phyloP scores from a whole-genome alignment of 2,329 filamentous ascomycete genomes.

The Fusarium heterosporum region DNA sequence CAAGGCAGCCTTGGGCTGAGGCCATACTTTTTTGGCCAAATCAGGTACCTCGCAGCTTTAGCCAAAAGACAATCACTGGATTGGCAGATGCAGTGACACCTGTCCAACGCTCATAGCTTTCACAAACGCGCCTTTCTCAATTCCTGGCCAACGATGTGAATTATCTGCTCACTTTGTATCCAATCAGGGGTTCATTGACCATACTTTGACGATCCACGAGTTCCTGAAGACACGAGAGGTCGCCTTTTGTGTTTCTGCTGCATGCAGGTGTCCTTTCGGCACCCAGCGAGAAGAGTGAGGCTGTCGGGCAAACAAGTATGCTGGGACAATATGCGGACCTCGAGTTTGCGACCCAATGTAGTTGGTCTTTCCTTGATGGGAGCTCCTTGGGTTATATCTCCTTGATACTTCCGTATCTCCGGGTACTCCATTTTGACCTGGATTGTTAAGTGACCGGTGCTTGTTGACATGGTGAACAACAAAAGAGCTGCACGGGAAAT shows the following conservation, averaged over 20 bases:
- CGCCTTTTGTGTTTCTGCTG: conserved; percentile 21
- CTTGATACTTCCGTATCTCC: conserved; percentile 2
- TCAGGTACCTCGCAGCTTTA: conserved; percentile 37
- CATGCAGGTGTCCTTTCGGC: conserved; percentile 28
- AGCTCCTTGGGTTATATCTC: conserved; percentile 31
- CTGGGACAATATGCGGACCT: conserved; percentile 22
- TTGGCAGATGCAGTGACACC: conserved; percentile 41
- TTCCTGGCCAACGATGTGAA: conserved; percentile 31
- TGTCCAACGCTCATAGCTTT: conserved; percentile 35
- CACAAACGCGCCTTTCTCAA: conserved; percentile 15
- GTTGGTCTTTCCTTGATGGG: conserved; percentile 5
- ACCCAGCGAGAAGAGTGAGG: conserved; percentile 37
- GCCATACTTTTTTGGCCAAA: conserved; percentile 29
- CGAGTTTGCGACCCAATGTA: conserved; percentile 11
- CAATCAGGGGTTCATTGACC: conserved; percentile 22
- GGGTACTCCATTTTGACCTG: neutral
- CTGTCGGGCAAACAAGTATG: conserved; percentile 27
- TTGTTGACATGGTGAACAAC: conserved; percentile 13
- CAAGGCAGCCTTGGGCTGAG: conserved; percentile 27
- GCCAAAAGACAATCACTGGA: conserved; percentile 23
- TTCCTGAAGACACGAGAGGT: conserved; percentile 31
- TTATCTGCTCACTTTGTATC: conserved; percentile 2
- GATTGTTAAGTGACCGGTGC: neutral
- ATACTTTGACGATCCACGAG: conserved; percentile 15
- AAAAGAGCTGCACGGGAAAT: conserved; percentile 6